A percentile compares a stretch with the other conserved stretches of the same genome.
Evolutionary conservation across 2,329 filamentous ascomycete species (phyloP).

Genomic region (Phyllosticta capitalensis): DNA sequence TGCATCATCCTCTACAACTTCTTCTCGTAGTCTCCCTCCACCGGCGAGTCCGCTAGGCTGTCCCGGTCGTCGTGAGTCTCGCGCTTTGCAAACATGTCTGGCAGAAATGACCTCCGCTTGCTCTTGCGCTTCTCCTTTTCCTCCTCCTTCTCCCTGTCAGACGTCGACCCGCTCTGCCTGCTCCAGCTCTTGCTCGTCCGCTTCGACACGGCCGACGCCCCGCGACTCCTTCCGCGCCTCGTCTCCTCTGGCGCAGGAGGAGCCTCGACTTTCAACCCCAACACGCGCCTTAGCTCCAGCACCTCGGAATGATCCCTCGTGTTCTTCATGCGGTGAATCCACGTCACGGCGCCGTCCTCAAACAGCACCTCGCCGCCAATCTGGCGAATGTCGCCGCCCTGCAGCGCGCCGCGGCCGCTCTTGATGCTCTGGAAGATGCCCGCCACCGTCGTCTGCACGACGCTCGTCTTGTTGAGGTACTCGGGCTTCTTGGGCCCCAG

Average conservation of each 20-base stretch:
- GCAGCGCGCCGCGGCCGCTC: conserved; percentile 48
- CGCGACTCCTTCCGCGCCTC: conserved; percentile 15
- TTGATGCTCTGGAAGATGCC: conserved; percentile 54
- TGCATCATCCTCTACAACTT: neutral
- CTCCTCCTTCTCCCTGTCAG: neutral
- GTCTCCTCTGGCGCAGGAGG: conserved; percentile 12
- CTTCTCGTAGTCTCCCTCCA: neutral
- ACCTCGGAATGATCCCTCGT: conserved; percentile 71
- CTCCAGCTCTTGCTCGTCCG: conserved; percentile 16
- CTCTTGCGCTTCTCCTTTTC: conserved; percentile 5
- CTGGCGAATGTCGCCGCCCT: conserved; percentile 57
- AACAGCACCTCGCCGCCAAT: conserved; percentile 75
- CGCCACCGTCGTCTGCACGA: conserved; percentile 37
- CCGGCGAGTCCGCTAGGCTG: neutral
- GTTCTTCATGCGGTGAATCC: conserved; percentile 75
- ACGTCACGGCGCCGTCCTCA: conserved; percentile 58
- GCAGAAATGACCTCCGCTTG: conserved; percentile 3
- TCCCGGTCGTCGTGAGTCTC: neutral
- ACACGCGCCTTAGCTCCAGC: conserved; percentile 51
- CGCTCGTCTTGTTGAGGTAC: conserved; percentile 50
- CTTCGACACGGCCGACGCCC: conserved; percentile 19
- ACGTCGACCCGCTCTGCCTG: conserved; percentile 18
- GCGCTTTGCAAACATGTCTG: neutral
- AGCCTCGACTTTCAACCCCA: conserved; percentile 37
- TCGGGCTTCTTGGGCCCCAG: conserved; percentile 50